These are phyloP conservation scores for Hippophae gyantsensis DNA, from an alignment of 306 rosid species.

Conservation along the genomic window DNA sequence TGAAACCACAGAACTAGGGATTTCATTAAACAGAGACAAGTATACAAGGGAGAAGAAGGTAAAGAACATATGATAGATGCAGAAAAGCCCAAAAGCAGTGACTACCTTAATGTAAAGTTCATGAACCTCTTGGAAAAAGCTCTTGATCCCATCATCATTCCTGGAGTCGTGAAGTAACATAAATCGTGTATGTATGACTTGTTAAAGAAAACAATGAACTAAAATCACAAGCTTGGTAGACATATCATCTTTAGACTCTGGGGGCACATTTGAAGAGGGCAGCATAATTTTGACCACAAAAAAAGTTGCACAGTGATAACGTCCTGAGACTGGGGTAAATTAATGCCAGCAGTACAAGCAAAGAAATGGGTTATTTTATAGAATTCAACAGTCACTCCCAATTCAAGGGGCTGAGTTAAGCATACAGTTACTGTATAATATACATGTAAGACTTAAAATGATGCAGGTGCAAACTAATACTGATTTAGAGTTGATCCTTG, in stretches of 20 bases:
- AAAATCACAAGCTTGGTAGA: constrained; percentile 1
- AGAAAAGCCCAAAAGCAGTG: constrained; percentile 2
- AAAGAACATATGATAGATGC: not conserved
- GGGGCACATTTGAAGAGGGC: too few relatives aligned
- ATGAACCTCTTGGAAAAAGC: constrained; percentile 95
- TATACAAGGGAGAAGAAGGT: not conserved
- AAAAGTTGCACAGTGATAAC: not conserved
- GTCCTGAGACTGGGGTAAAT: not conserved
- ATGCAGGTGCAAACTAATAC: constrained; percentile 3
- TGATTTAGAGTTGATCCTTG: constrained; percentile 6
- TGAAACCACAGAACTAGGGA: not conserved
- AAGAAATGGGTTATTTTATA: too few relatives aligned
- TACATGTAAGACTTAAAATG: not conserved
- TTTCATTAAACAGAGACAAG: not conserved
- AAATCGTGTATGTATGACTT: constrained; percentile 60
- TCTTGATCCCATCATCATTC: constrained; percentile 95
- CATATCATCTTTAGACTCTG: constrained; percentile 3
- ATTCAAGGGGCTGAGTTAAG: too few relatives aligned
- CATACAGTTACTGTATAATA: not conserved
- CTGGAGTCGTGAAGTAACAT: constrained; percentile 96
- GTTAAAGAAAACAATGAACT: constrained; percentile 49
- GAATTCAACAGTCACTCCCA: too few relatives aligned
- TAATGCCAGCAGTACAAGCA: not conserved
- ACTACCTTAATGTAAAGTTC: constrained; percentile 91
- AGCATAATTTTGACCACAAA: not conserved